Base-by-base conservation (phyloP, 768 basidiomycete genomes). In the Trametes gibbosa region DNA sequence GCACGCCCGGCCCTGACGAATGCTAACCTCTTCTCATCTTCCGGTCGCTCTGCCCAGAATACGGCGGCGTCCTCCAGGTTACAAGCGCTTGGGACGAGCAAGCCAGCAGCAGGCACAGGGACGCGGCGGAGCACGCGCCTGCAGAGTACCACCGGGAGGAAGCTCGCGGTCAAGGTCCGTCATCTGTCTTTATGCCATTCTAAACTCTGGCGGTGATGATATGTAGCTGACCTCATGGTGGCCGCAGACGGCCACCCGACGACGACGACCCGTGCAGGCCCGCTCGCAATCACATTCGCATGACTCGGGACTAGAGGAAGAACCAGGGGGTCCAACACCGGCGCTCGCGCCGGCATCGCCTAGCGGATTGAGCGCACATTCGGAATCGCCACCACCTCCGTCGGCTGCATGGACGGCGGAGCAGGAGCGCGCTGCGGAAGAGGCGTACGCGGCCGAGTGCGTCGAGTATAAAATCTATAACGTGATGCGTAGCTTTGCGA, bases 1-100 rank as follows among this genome's bases (percentile, higher is more conserved):
- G 84, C 84, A 81, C 87, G 86, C 85, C 86, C 85, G 86, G 87
- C 85, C 81, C 81, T 89, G 82, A 85, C 83, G 78, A 84, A 87
- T 86, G 81, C 84, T 88, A 89, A 89, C 79, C 80, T 87, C 80
- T 87, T 89, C 88, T 90, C 87, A 89, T 88, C 85, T 77, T 83
- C 84, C 76, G 81, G 82, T 84, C 86, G 84, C 83, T 81, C 81
- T 83, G 83, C 83, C 75, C 87, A 89, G 86, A 80, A 83, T 71
- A 62, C 70, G 69, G 77, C 82, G 73, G 80, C 82, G 74, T 80
- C 85, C 71, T 80, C 86, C 74, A 84, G 82, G 78, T 77, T 78
- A 67, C 75, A 77, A 58, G 70, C 74, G 34, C 56, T 48, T 49
- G 53, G 56, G 35, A 48, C 56, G 65, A 77, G 78, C 55, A 65